Evolutionary conservation across 768 basidiomycete genomes (phyloP), one percentile per base, ranked within the genome.

Genomic region (Naganishia vaughanmartiniae): DNA sequence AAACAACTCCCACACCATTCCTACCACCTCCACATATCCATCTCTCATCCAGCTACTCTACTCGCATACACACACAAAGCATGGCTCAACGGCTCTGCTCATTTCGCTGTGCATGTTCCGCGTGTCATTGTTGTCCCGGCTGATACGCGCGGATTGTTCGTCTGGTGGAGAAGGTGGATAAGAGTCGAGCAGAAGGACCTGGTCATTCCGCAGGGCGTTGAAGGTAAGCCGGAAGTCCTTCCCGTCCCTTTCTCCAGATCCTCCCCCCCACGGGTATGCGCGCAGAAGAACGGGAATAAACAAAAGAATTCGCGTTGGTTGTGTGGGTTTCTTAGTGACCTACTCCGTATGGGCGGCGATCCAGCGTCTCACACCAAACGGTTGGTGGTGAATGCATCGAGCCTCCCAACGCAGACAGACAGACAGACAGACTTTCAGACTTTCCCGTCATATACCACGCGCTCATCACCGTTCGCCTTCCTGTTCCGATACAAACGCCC

Each of bases 161-260:
- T 51, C 7, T 9, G 48, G 48, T 51, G 74, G 76, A 51, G 73
- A 7, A 75, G 72, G 39, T 77, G 70, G 65, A 65, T 74, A 11
- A 57, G 71, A 11, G 54, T 67, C 14, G 74, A 70, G 67, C 74
- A 78, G 69, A 69, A 76, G 42, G 72, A 75, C 55, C 30, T 82
- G 7, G 42, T 14, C 0, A 42, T 79, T 30, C 73, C 73, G 6
- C 54, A 80, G 14, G 24, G 63, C 0, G 39, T 81, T 24, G 75
- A 76, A 5, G 67, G 81, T 82, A 68, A 80, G 81, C 80, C 58
- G 17, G 21, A 26, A 48, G 14, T 6, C 53, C 36, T 10, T 17
- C 12, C 42, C 58, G 54, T 7, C 24, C 63, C 31, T 51, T 11
- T 15, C 42, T 42, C 42, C 71, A 54, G 5, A 28, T 39, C 15